Conservation (phyloP, 805 yeast genomes). For the Torulaspora delbrueckii region DNA sequence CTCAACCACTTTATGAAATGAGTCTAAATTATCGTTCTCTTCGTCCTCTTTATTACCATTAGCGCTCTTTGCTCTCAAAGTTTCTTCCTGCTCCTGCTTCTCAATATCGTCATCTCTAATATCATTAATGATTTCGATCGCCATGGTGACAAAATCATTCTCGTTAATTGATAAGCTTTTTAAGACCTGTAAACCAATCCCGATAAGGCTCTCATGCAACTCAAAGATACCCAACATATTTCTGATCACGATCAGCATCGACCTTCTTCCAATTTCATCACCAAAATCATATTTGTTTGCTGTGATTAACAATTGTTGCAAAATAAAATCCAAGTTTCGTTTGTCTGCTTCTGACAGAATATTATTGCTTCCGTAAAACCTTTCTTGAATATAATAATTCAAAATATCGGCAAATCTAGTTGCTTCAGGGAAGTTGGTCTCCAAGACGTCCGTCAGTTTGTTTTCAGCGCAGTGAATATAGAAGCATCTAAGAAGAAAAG, state of each 20-base stretch:
- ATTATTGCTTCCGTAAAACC: conserved; percentile 29
- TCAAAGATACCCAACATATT: conserved; percentile 54
- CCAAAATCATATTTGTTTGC: conserved; percentile 75
- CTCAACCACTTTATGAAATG: conserved; percentile 46
- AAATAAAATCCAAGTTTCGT: conserved; percentile 62
- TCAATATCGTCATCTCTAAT: conserved; percentile 61
- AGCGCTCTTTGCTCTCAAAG: conserved; percentile 5
- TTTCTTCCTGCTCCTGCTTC: conserved; percentile 33
- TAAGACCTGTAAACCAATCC: conserved; percentile 58
- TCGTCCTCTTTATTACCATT: conserved; percentile 20
- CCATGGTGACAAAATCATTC: conserved; percentile 76
- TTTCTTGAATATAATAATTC: conserved; percentile 49
- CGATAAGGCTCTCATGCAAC: conserved; percentile 49
- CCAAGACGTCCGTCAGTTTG: conserved; percentile 50
- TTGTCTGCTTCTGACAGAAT: conserved; percentile 39
- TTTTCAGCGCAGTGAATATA: conserved; percentile 59
- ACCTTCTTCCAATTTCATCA: conserved; percentile 86
- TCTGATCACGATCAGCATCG: conserved; percentile 57
- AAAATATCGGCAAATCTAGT: conserved; percentile 60
- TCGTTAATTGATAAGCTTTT: conserved; percentile 70
- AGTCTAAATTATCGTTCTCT: conserved; percentile 36
- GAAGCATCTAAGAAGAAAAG: conserved; percentile 65
- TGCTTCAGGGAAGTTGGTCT: conserved; percentile 72
- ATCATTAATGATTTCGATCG: conserved; percentile 82
- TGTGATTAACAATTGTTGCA: conserved; percentile 64